phyloP scores from a whole-genome alignment of 176 grass and related monocot genomes.

The Oryza rufipogon region DNA sequence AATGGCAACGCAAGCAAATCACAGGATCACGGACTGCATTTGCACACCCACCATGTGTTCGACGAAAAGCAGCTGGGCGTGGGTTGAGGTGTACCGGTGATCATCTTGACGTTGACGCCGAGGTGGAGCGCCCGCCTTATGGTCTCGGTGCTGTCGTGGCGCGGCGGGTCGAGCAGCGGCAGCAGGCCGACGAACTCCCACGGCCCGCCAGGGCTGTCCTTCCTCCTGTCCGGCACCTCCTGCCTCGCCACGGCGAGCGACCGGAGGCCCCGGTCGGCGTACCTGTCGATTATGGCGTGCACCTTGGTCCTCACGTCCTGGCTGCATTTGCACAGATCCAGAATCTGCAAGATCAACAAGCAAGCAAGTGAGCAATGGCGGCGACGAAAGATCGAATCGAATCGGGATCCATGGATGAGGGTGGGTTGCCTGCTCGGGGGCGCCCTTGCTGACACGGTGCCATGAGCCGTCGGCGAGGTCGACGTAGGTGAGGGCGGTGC shows the following conservation, averaged over 20 bases:
- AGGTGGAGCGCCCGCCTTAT: slow-evolving; percentile 83
- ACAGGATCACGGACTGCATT: too few species aligned
- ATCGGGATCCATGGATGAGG: too few species aligned
- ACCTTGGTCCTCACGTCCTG: slow-evolving; percentile 54
- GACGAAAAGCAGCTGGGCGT: background rate
- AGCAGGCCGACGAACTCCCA: slow-evolving; percentile 89
- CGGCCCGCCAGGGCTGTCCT: slow-evolving; percentile 65
- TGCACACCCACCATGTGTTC: background rate
- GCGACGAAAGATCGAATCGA: too few species aligned
- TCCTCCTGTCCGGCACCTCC: slow-evolving; percentile 75
- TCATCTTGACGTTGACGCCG: slow-evolving; percentile 99
- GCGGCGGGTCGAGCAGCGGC: slow-evolving; percentile 86
- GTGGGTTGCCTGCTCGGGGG: slow-evolving; percentile 58
- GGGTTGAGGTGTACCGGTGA: slow-evolving; percentile 61
- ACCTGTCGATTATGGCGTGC: slow-evolving; percentile 80
- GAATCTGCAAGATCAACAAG: slow-evolving; percentile 49
- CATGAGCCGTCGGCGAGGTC: slow-evolving; percentile 43
- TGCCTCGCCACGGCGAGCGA: slow-evolving; percentile 71
- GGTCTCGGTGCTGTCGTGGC: slow-evolving; percentile 93
- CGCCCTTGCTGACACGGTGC: slow-evolving; percentile 95
- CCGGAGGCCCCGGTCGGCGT: slow-evolving; percentile 81
- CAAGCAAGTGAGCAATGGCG: too few species aligned
- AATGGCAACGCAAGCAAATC: background rate
- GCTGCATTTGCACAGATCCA: slow-evolving; percentile 65
- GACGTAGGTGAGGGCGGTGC: slow-evolving; percentile 89